A percentile compares a stretch with the other conserved stretches of the same genome.
phyloP scores from a whole-genome alignment of 1,139 yeast genomes.

The Taiozyma onychis region DNA sequence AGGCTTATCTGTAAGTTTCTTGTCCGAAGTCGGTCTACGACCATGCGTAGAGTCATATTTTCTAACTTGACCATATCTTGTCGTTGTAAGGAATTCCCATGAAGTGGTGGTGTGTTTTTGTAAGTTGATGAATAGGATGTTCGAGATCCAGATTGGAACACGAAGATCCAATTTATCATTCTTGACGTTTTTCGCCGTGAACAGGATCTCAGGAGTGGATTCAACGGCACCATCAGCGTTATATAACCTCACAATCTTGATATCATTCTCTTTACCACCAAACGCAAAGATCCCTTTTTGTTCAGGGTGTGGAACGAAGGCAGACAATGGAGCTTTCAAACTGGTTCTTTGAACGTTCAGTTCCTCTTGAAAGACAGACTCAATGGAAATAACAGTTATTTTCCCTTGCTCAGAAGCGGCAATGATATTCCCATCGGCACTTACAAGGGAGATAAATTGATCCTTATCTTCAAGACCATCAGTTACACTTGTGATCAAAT shows the following conservation, averaged over 20 bases:
- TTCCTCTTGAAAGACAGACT: constrained; percentile 14
- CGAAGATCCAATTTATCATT: constrained; percentile 59
- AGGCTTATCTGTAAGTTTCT: constrained; percentile 44
- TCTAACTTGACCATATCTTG: constrained; percentile 66
- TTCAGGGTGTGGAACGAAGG: constrained; percentile 42
- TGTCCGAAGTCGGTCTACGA: constrained; percentile 49
- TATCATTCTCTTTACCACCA: constrained; percentile 73
- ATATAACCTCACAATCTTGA: constrained; percentile 44
- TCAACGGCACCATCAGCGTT: constrained; percentile 16
- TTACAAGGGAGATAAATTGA: constrained; percentile 14
- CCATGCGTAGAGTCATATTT: constrained; percentile 56
- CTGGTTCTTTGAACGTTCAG: constrained; percentile 16
- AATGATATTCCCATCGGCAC: constrained; percentile 21
- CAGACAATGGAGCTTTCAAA: constrained; percentile 38
- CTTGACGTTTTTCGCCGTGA: constrained; percentile 61
- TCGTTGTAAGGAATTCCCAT: constrained; percentile 53
- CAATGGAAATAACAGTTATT: constrained; percentile 35
- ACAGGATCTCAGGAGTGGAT: constrained; percentile 31
- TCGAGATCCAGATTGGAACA: constrained; percentile 62
- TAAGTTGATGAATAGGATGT: constrained; percentile 39
- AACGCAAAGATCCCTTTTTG: constrained; percentile 48
- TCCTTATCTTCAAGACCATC: constrained; percentile 16
- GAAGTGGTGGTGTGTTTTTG: constrained; percentile 25
- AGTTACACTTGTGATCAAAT: constrained; percentile 31
- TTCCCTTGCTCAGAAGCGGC: constrained; percentile 44